Percentiles rank a stretch among this genome's conserved stretches.
These are phyloP conservation scores for Fraxinus sp. DNA, from an alignment of 305 asterid species.

Conservation along the genomic window DNA sequence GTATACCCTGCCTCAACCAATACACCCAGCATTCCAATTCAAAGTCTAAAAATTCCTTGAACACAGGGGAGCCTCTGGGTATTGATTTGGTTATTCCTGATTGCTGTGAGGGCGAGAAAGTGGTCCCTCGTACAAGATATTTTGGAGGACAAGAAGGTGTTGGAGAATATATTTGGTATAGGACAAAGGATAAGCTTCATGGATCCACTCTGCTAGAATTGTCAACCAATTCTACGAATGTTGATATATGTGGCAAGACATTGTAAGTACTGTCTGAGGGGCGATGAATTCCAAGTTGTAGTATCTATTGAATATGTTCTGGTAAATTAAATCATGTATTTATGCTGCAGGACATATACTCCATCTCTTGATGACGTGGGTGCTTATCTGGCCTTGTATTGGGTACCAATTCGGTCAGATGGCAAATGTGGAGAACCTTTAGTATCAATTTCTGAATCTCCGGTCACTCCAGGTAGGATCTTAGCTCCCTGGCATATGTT, in stretches of 20 bases:
- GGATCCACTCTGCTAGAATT: constrained; percentile 62
- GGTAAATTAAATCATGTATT: constrained; percentile 18
- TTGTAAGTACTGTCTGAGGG: constrained; percentile 52
- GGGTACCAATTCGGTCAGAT: constrained; percentile 84
- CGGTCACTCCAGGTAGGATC: constrained; percentile 78
- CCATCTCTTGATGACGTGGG: constrained; percentile 87
- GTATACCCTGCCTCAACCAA: constrained; percentile 12
- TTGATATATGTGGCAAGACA: constrained; percentile 47
- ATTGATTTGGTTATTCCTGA: constrained; percentile 69
- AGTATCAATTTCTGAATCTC: constrained; percentile 67
- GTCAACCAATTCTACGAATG: constrained; percentile 47
- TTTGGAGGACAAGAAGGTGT: constrained; percentile 92
- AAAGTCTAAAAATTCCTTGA: constrained; percentile 29
- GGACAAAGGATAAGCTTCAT: constrained; percentile 64
- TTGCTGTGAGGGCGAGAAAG: constrained; percentile 80
- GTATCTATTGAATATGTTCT: not conserved
- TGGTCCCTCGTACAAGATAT: constrained; percentile 68
- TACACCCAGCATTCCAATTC: constrained; percentile 15
- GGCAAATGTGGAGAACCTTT: constrained; percentile 73
- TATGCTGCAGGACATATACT: constrained; percentile 64
- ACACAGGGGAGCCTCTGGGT: constrained; percentile 81
- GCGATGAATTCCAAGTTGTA: constrained; percentile 15
- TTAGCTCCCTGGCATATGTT: not conserved
- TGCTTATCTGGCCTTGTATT: constrained; percentile 70
- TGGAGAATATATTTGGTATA: constrained; percentile 85